A percentile compares a stretch with the other conserved stretches of the same genome.
Conservation (phyloP, 2,329 filamentous ascomycete genomes). For the Diaporthe citri region DNA sequence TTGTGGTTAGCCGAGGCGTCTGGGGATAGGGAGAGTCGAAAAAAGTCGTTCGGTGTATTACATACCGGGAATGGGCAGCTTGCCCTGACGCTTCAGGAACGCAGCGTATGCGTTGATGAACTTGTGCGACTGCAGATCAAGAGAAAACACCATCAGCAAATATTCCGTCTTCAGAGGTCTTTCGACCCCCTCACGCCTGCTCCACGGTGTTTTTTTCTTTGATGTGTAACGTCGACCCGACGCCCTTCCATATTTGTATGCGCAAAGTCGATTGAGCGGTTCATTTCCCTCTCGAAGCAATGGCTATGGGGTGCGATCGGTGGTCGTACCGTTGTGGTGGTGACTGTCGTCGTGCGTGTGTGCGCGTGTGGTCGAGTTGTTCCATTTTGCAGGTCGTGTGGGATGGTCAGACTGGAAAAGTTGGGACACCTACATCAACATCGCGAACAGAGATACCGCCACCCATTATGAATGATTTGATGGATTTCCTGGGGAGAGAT, state of each 20-base stretch:
- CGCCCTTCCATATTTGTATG: slow-evolving; percentile 39
- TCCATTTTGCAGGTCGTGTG: slow-evolving; percentile 34
- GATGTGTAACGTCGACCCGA: slow-evolving; percentile 46
- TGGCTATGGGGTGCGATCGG: slow-evolving; percentile 35
- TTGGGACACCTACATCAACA: slow-evolving; percentile 78
- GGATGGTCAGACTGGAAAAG: slow-evolving; percentile 47
- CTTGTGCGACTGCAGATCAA: slow-evolving; percentile 78
- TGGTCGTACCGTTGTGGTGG: slow-evolving; percentile 15
- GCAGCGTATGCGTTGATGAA: slow-evolving; percentile 88
- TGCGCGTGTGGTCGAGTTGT: slow-evolving; percentile 7
- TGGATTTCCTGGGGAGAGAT: slow-evolving; percentile 47
- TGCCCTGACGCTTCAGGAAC: slow-evolving; percentile 95
- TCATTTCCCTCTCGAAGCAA: slow-evolving; percentile 2
- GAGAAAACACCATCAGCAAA: slow-evolving; percentile 66
- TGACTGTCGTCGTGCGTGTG: not conserved
- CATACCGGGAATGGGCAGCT: slow-evolving; percentile 90
- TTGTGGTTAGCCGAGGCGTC: slow-evolving; percentile 9
- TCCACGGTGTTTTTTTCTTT: slow-evolving; percentile 51
- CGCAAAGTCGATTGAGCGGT: slow-evolving; percentile 32
- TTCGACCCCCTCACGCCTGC: slow-evolving; percentile 80
- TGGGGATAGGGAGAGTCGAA: not conserved
- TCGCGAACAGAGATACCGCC: slow-evolving; percentile 86
- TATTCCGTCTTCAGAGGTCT: slow-evolving; percentile 81
- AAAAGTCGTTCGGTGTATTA: slow-evolving; percentile 43
- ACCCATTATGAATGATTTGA: slow-evolving; percentile 70